Percentiles rank a stretch among this genome's conserved stretches.
Evolutionary conservation across 768 basidiomycete species (phyloP).

Genomic region (Agaricus subrufescens): DNA sequence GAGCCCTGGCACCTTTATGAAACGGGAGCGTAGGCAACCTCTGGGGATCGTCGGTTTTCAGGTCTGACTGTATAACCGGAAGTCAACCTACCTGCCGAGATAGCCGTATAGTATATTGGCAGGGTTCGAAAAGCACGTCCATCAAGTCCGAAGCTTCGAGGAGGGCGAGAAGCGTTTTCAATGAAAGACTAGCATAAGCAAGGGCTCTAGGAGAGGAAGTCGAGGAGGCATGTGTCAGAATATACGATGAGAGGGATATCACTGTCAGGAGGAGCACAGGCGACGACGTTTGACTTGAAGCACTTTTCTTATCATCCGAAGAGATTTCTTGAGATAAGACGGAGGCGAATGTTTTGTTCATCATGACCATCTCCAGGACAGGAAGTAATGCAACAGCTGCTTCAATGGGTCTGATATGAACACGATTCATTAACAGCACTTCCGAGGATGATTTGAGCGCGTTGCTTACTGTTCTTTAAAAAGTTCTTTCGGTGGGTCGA

Average conservation of each 20-base stretch:
- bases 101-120: constrained; percentile 39
- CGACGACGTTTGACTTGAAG: constrained; percentile 6
- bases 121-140: constrained; percentile 38
- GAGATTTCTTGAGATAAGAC: constrained; percentile 37
- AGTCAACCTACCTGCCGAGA: constrained; percentile 54
- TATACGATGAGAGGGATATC: constrained; percentile 57
- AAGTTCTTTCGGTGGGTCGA: constrained; percentile 45
- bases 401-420: constrained; percentile 52
- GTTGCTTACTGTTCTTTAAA: constrained; percentile 54
- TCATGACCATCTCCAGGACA: constrained; percentile 54
- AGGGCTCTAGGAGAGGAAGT: constrained; percentile 51
- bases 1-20: constrained; percentile 24
- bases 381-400: constrained; percentile 55
- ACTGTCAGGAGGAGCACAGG: constrained; percentile 40
- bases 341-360: constrained; percentile 45
- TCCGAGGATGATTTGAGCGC: neutral
- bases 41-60: constrained; percentile 16
- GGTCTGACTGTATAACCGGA: neutral
- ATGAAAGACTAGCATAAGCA: constrained; percentile 55
- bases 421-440: neutral
- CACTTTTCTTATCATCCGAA: constrained; percentile 18
- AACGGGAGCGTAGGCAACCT: constrained; percentile 47
- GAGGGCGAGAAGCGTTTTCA: constrained; percentile 48
- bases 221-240: constrained; percentile 65
- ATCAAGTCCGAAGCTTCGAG: constrained; percentile 47